Conservation (phyloP, 2,329 filamentous ascomycete species). For the Alternaria dauci region DNA sequence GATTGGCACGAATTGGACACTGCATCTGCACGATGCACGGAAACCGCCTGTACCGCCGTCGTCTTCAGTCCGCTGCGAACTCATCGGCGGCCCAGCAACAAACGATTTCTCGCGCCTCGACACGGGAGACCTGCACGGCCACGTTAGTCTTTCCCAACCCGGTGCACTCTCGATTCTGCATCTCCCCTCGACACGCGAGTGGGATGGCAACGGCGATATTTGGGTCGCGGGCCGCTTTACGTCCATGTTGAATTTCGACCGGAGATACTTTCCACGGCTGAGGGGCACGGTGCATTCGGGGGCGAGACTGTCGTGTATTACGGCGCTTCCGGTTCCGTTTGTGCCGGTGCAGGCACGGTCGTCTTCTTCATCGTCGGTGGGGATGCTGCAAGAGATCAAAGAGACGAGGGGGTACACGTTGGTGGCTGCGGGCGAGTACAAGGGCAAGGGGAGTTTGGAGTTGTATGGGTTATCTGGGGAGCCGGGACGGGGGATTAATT, state of each 20-base stretch:
- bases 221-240: conserved; percentile 90
- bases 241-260: conserved; percentile 87
- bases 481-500: conserved; percentile 40
- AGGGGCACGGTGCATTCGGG: conserved; percentile 84
- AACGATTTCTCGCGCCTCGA: conserved; percentile 55
- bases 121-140: conserved; percentile 61
- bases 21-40: conserved; percentile 84
- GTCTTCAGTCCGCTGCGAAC: conserved; percentile 33
- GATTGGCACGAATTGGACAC: conserved; percentile 80
- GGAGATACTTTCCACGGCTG: conserved; percentile 81
- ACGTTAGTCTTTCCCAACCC: conserved; percentile 79
- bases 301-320: conserved; percentile 76
- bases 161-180: conserved; percentile 86
- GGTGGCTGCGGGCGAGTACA: conserved; percentile 88
- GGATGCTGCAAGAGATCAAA: conserved; percentile 62
- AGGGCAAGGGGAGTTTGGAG: conserved; percentile 87
- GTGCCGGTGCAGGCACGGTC: conserved; percentile 53
- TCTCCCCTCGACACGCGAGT: conserved; percentile 65
- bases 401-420: conserved; percentile 68
- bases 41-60: conserved; percentile 36
- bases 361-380: too few relatives aligned
- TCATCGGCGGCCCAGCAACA: conserved; percentile 38
- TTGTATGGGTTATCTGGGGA: conserved; percentile 72
- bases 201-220: conserved; percentile 76
- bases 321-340: conserved; percentile 73